These are phyloP conservation scores for Fusarium nygamai DNA, from an alignment of 2,329 filamentous ascomycete species.

Conservation along the genomic window DNA sequence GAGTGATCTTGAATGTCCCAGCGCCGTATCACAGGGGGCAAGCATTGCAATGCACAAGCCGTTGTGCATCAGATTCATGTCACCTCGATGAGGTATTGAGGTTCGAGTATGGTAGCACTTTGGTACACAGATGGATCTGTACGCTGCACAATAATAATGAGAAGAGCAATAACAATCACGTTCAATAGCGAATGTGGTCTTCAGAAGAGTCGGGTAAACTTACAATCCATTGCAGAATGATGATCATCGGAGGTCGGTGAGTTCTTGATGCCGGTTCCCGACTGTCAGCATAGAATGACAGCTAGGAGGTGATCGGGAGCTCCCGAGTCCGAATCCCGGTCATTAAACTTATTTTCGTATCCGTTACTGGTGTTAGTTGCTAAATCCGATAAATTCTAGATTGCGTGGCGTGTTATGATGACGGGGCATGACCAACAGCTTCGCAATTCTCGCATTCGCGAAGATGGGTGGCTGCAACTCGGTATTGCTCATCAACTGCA, in stretches of 20 bases:
- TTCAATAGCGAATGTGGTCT: not conserved
- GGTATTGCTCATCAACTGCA: not conserved
- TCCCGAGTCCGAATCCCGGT: constrained; percentile 18
- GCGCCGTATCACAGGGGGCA: constrained; percentile 16
- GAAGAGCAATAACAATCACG: not conserved
- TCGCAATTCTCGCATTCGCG: not conserved
- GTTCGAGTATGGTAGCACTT: constrained; percentile 30
- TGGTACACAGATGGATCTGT: not conserved
- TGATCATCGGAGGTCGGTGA: constrained; percentile 16
- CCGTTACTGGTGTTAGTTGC: not conserved
- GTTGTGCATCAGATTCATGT: constrained; percentile 26
- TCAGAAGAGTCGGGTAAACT: not conserved
- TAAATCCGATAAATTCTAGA: not conserved
- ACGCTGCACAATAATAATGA: not conserved
- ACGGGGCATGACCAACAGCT: not conserved
- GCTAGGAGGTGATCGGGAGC: not conserved
- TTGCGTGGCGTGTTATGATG: not conserved
- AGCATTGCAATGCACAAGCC: constrained; percentile 20
- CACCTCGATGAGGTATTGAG: constrained; percentile 37
- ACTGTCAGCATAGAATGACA: not conserved
- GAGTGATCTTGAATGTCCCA: not conserved
- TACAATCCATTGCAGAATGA: not conserved
- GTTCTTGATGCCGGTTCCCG: constrained; percentile 8
- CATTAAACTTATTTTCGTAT: constrained; percentile 13
- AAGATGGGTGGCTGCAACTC: not conserved